Evolutionary conservation across 2,329 filamentous ascomycete species (phyloP).

Genomic region (Xylaria multiplex): DNA sequence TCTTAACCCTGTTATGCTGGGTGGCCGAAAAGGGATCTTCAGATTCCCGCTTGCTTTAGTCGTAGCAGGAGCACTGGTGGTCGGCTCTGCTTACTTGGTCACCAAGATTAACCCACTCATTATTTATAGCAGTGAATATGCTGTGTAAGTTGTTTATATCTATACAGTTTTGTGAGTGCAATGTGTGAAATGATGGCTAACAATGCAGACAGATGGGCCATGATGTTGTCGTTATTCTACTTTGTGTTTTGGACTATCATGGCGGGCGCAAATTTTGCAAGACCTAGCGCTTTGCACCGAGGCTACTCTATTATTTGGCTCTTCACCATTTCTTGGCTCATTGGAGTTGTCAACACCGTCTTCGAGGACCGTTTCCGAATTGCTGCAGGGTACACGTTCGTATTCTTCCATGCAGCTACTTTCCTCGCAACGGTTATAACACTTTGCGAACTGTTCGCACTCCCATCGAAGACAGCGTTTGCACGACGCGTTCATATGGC

Average conservation of each 20-base stretch:
- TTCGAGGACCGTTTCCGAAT: slow-evolving; percentile 81
- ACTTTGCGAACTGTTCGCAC: slow-evolving; percentile 81
- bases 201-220: slow-evolving; percentile 68
- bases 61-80: slow-evolving; percentile 72
- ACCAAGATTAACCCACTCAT: slow-evolving; percentile 89
- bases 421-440: slow-evolving; percentile 80
- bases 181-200: slow-evolving; percentile 29
- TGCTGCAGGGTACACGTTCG: slow-evolving; percentile 80
- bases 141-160: slow-evolving; percentile 61
- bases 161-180: background rate
- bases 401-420: slow-evolving; percentile 80
- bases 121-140: slow-evolving; percentile 87
- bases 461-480: slow-evolving; percentile 77
- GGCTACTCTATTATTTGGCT: slow-evolving; percentile 87
- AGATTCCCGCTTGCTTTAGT: slow-evolving; percentile 81
- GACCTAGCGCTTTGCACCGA: slow-evolving; percentile 87
- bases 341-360: slow-evolving; percentile 78
- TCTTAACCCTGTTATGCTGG: slow-evolving; percentile 70
- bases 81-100: slow-evolving; percentile 79
- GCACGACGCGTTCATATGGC: slow-evolving; percentile 66
- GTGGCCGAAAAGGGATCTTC: slow-evolving; percentile 84
- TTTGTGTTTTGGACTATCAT: slow-evolving; percentile 81
- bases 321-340: slow-evolving; percentile 76
- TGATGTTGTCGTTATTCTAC: slow-evolving; percentile 85
- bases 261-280: slow-evolving; percentile 75